phyloP scores from a whole-genome alignment of 2,329 filamentous ascomycete genomes.

The Fusarium siculi region DNA sequence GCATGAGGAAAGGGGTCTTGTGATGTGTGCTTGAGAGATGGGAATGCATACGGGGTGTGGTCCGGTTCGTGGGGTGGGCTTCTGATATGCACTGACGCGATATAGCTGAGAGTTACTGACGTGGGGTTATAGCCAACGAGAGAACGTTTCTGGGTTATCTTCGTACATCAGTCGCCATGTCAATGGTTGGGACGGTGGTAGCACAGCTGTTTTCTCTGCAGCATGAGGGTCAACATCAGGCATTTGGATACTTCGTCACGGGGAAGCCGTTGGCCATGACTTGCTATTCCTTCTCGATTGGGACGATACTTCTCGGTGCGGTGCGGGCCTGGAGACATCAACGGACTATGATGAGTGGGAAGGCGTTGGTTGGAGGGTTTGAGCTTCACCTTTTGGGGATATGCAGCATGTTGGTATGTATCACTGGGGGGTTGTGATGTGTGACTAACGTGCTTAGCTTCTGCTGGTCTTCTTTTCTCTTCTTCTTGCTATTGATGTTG shows the following conservation, averaged over 20 bases:
- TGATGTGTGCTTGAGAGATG: background rate
- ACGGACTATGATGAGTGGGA: slow-evolving; percentile 43
- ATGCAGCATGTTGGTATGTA: slow-evolving; percentile 30
- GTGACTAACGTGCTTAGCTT: slow-evolving; percentile 29
- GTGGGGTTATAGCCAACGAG: slow-evolving; percentile 68
- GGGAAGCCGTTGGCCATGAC: slow-evolving; percentile 66
- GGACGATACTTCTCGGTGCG: slow-evolving; percentile 47
- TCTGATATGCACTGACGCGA: too few relatives aligned
- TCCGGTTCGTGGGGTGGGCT: background rate
- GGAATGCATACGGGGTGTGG: background rate
- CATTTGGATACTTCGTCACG: slow-evolving; percentile 68
- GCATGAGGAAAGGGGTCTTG: background rate
- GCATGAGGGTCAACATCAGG: slow-evolving; percentile 39
- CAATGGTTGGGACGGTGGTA: slow-evolving; percentile 72
- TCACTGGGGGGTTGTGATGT: background rate
- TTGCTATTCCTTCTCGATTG: slow-evolving; percentile 55
- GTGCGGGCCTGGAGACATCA: slow-evolving; percentile 48
- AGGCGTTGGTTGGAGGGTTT: slow-evolving; percentile 47
- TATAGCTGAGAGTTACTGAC: background rate
- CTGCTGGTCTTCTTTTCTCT: slow-evolving; percentile 39
- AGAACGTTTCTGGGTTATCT: slow-evolving; percentile 80
- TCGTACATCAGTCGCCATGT: slow-evolving; percentile 74
- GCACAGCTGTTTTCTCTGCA: slow-evolving; percentile 73
- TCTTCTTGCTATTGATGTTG: slow-evolving; percentile 38
- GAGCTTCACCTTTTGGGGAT: slow-evolving; percentile 43